Conservation (phyloP, 2,329 filamentous ascomycete genomes). For the Diaporthe capsici region DNA sequence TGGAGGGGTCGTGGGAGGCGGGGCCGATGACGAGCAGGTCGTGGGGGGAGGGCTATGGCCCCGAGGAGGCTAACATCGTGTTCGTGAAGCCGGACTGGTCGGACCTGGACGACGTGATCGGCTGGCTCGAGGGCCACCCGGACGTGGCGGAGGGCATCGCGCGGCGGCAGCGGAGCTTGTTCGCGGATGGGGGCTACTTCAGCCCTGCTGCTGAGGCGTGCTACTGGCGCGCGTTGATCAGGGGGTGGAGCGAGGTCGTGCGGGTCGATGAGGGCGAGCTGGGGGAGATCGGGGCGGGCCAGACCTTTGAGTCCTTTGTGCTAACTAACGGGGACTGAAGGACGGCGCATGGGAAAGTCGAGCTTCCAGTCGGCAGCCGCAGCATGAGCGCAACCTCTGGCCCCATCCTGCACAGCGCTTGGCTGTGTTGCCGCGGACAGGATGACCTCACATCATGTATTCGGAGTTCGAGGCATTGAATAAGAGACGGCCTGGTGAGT, state of each 20-base stretch:
- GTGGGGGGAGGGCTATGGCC: slow-evolving; percentile 56
- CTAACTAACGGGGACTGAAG: slow-evolving; percentile 47
- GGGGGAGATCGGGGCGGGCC: slow-evolving; percentile 49
- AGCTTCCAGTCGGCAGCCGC: neutral
- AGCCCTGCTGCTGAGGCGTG: slow-evolving; percentile 66
- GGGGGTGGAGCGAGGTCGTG: slow-evolving; percentile 62
- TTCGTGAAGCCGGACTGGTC: slow-evolving; percentile 67
- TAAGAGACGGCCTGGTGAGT: neutral
- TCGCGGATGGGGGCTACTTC: slow-evolving; percentile 60
- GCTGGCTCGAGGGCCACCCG: slow-evolving; percentile 61
- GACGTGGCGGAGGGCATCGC: slow-evolving; percentile 62
- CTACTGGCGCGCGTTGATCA: slow-evolving; percentile 66
- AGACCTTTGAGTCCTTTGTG: slow-evolving; percentile 58
- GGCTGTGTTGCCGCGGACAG: neutral
- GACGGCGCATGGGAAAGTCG: too few species aligned
- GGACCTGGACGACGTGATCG: slow-evolving; percentile 61
- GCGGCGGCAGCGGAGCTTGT: slow-evolving; percentile 59
- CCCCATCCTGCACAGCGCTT: neutral
- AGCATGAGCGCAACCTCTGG: neutral
- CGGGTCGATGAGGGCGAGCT: slow-evolving; percentile 53
- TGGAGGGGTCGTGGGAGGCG: slow-evolving; percentile 40
- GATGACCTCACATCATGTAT: neutral
- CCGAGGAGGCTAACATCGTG: slow-evolving; percentile 61
- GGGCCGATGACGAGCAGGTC: slow-evolving; percentile 46
- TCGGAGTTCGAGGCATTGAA: neutral